phyloP scores from a whole-genome alignment of 805 yeast species.

The Starmerella gropengiesseri region DNA sequence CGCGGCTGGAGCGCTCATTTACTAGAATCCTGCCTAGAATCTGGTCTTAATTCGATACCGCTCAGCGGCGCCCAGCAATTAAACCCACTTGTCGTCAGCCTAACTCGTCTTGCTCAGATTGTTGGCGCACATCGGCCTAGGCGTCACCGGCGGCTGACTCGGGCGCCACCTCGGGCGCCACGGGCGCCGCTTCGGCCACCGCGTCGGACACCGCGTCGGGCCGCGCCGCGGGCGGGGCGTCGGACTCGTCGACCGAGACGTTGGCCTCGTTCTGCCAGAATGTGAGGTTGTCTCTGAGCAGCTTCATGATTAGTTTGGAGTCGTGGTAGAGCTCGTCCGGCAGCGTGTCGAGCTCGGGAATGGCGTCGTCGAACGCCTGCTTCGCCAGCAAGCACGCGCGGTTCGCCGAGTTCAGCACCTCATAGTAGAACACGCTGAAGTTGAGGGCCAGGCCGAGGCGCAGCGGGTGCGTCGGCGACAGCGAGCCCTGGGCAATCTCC shows the following conservation, averaged over 20 bases:
- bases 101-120: too few species aligned
- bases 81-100: too few species aligned
- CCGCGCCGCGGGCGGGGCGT: background rate
- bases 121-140: too few species aligned
- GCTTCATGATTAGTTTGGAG: constrained; percentile 97
- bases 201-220: background rate
- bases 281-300: constrained; percentile 94
- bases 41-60: too few species aligned
- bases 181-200: too few species aligned
- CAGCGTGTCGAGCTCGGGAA: constrained; percentile 94
- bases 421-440: constrained; percentile 96
- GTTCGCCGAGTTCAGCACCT: constrained; percentile 95
- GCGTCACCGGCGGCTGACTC: too few species aligned
- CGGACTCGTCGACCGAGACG: constrained; percentile 12
- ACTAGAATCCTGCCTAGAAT: too few species aligned
- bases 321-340: constrained; percentile 98
- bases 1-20: too few species aligned
- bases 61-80: too few species aligned
- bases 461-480: constrained; percentile 98
- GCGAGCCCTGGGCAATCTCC: constrained; percentile 90
- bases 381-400: constrained; percentile 98
- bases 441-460: constrained; percentile 95
- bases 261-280: constrained; percentile 78
- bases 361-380: constrained; percentile 98
- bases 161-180: too few species aligned